Percentiles rank a stretch among this genome's conserved stretches.
Evolutionary conservation across 2,329 filamentous ascomycete genomes (phyloP).

Genomic region (Ploettnerulaceae sp.): DNA sequence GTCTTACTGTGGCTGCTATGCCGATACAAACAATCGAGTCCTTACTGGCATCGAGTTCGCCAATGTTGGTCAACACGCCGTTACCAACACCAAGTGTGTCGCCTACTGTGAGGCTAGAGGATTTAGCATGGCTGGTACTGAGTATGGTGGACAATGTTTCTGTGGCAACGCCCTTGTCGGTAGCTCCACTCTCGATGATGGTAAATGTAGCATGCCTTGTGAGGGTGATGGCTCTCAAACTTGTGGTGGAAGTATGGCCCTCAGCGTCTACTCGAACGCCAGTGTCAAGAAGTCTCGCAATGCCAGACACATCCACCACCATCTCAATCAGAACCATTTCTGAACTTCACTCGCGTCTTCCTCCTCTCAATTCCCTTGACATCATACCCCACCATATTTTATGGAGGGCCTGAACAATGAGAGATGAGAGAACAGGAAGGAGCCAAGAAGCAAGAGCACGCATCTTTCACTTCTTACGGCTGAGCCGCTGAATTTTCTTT

Average conservation of each 20-base stretch:
- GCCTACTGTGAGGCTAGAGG: constrained; percentile 43
- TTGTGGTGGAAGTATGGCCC: constrained; percentile 47
- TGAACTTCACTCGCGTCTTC: constrained; percentile 4
- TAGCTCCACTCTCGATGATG: constrained; percentile 41
- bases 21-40: constrained; percentile 35
- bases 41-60: constrained; percentile 39
- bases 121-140: constrained; percentile 44
- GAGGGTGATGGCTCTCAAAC: constrained; percentile 43
- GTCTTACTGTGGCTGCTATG: constrained; percentile 42
- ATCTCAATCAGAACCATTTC: constrained; percentile 5
- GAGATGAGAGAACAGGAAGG: neutral
- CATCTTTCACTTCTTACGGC: constrained; percentile 6
- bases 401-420: neutral
- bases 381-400: neutral
- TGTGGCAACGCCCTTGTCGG: constrained; percentile 41
- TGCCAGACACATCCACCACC: constrained; percentile 1
- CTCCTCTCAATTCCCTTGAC: neutral
- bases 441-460: neutral
- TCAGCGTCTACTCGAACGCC: constrained; percentile 39
- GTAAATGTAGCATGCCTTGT: constrained; percentile 45
- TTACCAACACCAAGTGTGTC: constrained; percentile 45
- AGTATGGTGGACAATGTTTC: constrained; percentile 45
- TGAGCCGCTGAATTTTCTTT: neutral
- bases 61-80: constrained; percentile 36
- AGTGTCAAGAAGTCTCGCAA: neutral